Evolutionary conservation across 768 basidiomycete genomes (phyloP), one percentile per base, ranked within the genome.

Genomic region (Chalciporus chontae): DNA sequence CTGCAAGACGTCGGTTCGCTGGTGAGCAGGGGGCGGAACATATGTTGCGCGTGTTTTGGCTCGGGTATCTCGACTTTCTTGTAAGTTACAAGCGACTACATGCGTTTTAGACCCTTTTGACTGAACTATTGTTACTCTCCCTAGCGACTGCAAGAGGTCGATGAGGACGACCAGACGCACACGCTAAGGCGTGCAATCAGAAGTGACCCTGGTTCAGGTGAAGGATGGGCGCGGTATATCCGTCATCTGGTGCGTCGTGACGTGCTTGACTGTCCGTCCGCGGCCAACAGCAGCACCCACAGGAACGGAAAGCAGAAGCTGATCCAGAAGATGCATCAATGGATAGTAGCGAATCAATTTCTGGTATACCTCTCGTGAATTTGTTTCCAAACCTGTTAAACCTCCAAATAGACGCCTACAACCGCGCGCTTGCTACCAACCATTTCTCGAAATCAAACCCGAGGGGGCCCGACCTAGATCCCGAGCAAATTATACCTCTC

Each of bases 191-290:
- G 89, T 37, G 89, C 88, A 10, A 63, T 80, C 9, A 77, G 87
- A 50, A 90, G 90, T 60, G 81, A 84, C 0, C 89, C 90, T 36
- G 78, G 74, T 15, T 87, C 78, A 29, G 90, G 90, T 17, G 85
- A 88, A 58, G 70, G 90, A 14, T 89, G 87, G 85, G 83, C 87
- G 5, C 75, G 82, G 37, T 89, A 88, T 63, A 81, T 93, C 11
- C 81, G 87, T 34, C 78, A 79, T 55, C 59, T 87, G 68, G 90
- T 87, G 47, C 54, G 77, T 60, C 23, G n/a, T 8, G 39, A 17
- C 14, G 31, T 37, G 14, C 15, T 21, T 5, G 13, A 17, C 40
- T 15, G 15, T 34, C 27, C 4, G 1, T 34, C 47, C n/a, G 17
- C 7, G 21, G 4, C 49, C 45, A 5, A 61, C 17, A 1, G 4